Base-by-base conservation (phyloP, 805 yeast species). In the Candida alai region DNA sequence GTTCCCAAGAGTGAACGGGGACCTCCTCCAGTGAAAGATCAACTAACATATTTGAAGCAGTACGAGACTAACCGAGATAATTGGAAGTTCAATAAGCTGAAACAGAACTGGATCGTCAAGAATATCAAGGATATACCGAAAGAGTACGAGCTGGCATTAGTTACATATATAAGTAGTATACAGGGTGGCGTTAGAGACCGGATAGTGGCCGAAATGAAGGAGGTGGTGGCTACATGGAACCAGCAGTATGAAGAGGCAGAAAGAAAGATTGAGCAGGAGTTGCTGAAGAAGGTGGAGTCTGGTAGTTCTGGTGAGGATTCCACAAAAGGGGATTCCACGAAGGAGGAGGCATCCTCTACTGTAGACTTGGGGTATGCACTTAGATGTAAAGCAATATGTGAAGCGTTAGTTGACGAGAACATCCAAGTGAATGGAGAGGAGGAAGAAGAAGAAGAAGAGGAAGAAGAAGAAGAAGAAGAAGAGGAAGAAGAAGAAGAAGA, bases 1-100 rank as follows among this genome's bases (percentile, higher is more conserved):
- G 47, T 79, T 5, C 87, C 93, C 6, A 84, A 83, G 51, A 51
- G 58, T 17, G 83, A 82, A 49, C 70, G 86, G 35, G 65, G 68
- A 1, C 80, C 86, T 1, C 84, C 87, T 1, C 88, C 87, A 21
- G 90, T 81, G 43, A 78, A 74, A 42, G 95, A 84, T 48, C 93
- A 84, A 53, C 64, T 80, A 22, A 74, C 62, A 1, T 84, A 84
- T 50, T 58, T 84, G 45, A 69, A 74, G 37, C 79, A 73, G 35
- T 85, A 69, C 48, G 52, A 60, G 4, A 67, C 70, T 9, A 85
- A 81, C 42, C 62, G 57, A 39, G 74, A 60, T 0, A 66, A 70
- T 39, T 85, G 95, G 95, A 85, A 85, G 62, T 85, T 85, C 55
- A 80, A 87, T 39, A 85, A 85, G 49, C 89, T 80, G 63, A 84